Evolutionary conservation across 306 rosid genomes (phyloP), one percentile per base, ranked within the genome.

Genomic region (Dicorynia guianensis): DNA sequence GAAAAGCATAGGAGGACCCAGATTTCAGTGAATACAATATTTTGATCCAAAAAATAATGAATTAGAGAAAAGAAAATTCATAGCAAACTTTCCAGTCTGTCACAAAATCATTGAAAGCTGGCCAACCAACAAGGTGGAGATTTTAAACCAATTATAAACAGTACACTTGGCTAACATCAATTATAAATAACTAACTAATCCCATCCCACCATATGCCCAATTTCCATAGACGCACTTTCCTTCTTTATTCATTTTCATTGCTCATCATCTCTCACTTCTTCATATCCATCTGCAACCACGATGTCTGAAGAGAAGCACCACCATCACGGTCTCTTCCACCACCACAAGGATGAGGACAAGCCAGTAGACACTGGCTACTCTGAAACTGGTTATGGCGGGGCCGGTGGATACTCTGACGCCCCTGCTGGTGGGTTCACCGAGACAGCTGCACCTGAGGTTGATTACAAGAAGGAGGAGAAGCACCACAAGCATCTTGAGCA

Each of bases 401-500:
- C 68, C 5, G 38, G 49, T 8, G 30, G 35, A 42, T 30, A 35
- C 3, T 17, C 20, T 1, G 72, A 68, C 12, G 12, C 52, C 0
- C 74, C 74, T 11, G 53, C 75, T 4, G 75, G 64, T 17, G 49
- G 74, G 2, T 69, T 50, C 74, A 48, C 34, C 4, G 36, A 68
- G 33, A 43, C 70, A 1, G 71, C 42, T 15, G 19, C 12, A 40
- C 8, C 48, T 34, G 87, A 76, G 19, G 78, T 62, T 67, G 93
- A 93, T 42, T 87, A 87, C 80, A 72, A 50, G 75, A 82, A 89
- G 80, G 93, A 92, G 72, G 87, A 82, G 91, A 87, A 93, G 72
- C 93, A 92, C 65, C 94, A 88, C 82, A 90, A 93, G 74, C 89
- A 85, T 72, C 87, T 80, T 33, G 93, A 90, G 81, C 76, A 86